phyloP scores from a whole-genome alignment of 345 rosid genomes.

The Pelargonium nanum region DNA sequence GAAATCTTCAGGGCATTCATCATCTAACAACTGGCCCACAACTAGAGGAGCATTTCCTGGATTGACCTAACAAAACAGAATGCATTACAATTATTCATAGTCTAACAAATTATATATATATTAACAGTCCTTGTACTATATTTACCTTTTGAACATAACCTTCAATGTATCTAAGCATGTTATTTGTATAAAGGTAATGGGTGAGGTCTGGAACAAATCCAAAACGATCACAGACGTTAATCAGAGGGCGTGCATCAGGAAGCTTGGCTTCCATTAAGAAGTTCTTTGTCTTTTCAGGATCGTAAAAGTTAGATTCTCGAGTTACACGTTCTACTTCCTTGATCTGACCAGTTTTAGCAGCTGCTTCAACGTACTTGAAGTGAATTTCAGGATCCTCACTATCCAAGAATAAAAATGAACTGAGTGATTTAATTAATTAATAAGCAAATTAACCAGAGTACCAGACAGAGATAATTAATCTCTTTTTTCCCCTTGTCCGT shows the following conservation, averaged over 20 bases:
- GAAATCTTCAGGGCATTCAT: constrained; percentile 98
- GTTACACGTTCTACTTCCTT: constrained; percentile 99
- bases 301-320: constrained; percentile 90
- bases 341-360: constrained; percentile 92
- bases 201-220: constrained; percentile 94
- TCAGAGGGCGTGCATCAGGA: constrained; percentile 94
- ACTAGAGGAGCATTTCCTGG: constrained; percentile 94
- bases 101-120: constrained; percentile 4
- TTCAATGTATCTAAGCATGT: constrained; percentile 59
- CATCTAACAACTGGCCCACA: constrained; percentile 73
- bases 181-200: constrained; percentile 77
- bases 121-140: neutral
- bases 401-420: constrained; percentile 5
- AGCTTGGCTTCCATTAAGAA: constrained; percentile 98
- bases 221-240: constrained; percentile 96
- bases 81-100: constrained; percentile 38
- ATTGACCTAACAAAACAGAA: constrained; percentile 50
- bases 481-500: constrained; percentile 3
- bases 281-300: constrained; percentile 92
- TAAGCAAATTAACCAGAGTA: too few species aligned
- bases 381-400: constrained; percentile 98
- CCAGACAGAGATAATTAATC: neutral
- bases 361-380: constrained; percentile 95
- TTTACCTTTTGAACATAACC: constrained; percentile 98
- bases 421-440: neutral